Evolutionary conservation across 208 protist species (phyloP), one percentile per base, ranked within the genome.

Genomic region (Strigomonas culicis): DNA sequence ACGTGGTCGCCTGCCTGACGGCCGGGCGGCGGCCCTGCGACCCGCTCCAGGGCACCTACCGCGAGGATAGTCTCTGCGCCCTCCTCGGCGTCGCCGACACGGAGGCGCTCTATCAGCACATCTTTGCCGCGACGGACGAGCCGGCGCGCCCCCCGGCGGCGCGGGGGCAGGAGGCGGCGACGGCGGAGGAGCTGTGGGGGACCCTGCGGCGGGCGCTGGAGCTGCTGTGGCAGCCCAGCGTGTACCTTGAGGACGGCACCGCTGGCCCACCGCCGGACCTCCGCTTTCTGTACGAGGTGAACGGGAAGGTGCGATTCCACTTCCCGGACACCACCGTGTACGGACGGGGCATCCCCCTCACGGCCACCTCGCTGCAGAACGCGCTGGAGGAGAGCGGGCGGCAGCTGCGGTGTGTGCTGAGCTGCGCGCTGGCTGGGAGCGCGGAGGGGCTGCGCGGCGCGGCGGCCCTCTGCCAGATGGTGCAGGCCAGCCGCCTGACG

Each of bases 381-480:
- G 76, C 80, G 21, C 62, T 89, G 41, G 55, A 77, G 19, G 66
- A 64, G 21, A 93, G 89, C 75, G 53, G 74, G 46, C 71, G 59
- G 31, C 70, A 84, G 30, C 63, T 95, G 50, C 75, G 76, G n/a
- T 67, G 72, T 8, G 80, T 77, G 0, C 83, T 75, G 15, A 80
- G 78, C 6, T 93, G 84, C 27, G 84, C 80, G 0, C 64, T 95
- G 59, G 73, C 82, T 19, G 89, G 86, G 0, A 88, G 79, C 22
- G 57, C 74, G 8, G 75, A 82, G 1, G 56, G 77, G 1, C 61
- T 92, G 24, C 63, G 39, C 3, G 64, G 21, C 43, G 51, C 30
- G 50, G 74, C 19, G 58, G 70, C 28, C 74, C 79, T 57, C 2
- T 31, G 25, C 15, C 19, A 57, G 51, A 57, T n/a, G 27, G 25